Evolutionary conservation across 345 rosid species (phyloP), one percentile per base, ranked within the genome.

Genomic region (Heritiera littoralis): DNA sequence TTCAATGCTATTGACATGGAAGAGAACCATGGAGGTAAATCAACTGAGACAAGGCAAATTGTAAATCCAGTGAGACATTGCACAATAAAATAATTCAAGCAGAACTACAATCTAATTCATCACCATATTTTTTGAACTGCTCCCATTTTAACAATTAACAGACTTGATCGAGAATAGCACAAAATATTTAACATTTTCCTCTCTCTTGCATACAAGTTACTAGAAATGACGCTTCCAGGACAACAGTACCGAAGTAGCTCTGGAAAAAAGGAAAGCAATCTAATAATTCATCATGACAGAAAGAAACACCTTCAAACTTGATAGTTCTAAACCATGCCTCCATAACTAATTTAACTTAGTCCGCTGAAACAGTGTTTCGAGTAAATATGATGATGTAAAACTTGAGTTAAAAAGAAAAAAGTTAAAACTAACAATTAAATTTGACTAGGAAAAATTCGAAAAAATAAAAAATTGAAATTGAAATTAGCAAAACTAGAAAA

Each of bases 21-120:
- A 9, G 98, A 90, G 90, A 96, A 96, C 96, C 94, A 94, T 74
- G 86, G 94, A 30, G 98, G 98, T 85, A 96, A 89, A 82, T 94
- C 98, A 80, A 95, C 99, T 96, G 92, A 35, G 35, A 83, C 70
- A 84, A 78, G 23, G 45, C 64, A 85, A 77, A 48, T 55, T 73
- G 41, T 61, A 60, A 81, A 83, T 48, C 58, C 75, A 74, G 52
- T 32, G 64, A 82, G 49, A 46, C 17, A 48, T 59, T 67, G 65
- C 23, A 78, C 0, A 38, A 74, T 40, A 59, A 59, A 59, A n/a
- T 23, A 46, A 45, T 66, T 30, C 30, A 46, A 76, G 46, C n/a
- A 17, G 18, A 9, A 14, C 60, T 7, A 23, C 45, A 75, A 75
- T 63, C 28, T 43, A 60, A 46, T 30, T 17, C 41, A 75, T 40